phyloP scores from a whole-genome alignment of 2,329 filamentous ascomycete genomes.

The Botryotinia calthae region DNA sequence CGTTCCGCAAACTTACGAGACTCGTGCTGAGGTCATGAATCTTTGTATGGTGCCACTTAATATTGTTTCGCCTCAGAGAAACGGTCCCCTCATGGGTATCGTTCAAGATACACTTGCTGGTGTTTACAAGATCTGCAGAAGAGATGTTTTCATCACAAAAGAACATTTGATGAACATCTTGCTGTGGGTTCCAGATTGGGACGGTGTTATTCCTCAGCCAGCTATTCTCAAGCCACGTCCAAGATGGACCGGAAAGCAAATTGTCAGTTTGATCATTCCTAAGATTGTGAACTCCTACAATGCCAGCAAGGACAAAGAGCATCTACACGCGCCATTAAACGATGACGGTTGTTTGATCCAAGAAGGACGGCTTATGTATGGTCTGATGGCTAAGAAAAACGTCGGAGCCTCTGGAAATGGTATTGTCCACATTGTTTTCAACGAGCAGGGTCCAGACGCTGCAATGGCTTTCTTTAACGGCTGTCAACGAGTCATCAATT shows the following conservation, averaged over 20 bases:
- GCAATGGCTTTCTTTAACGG: slow-evolving; percentile 96
- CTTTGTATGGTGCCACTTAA: slow-evolving; percentile 97
- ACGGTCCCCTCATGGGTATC: slow-evolving; percentile 98
- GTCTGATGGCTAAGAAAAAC: slow-evolving; percentile 88
- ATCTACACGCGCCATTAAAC: slow-evolving; percentile 57
- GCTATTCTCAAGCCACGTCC: slow-evolving; percentile 92
- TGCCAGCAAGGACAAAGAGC: slow-evolving; percentile 54
- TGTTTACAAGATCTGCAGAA: slow-evolving; percentile 92
- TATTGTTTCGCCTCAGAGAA: slow-evolving; percentile 96
- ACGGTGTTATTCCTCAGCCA: slow-evolving; percentile 87
- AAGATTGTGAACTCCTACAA: slow-evolving; percentile 76
- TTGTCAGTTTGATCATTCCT: slow-evolving; percentile 90
- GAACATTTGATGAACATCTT: slow-evolving; percentile 95
- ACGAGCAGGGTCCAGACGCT: slow-evolving; percentile 81
- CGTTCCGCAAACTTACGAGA: slow-evolving; percentile 96
- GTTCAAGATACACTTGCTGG: slow-evolving; percentile 97
- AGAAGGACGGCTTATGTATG: slow-evolving; percentile 85
- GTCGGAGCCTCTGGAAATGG: slow-evolving; percentile 87
- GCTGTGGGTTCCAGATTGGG: slow-evolving; percentile 97
- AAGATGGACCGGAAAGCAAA: slow-evolving; percentile 97
- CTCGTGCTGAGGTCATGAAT: slow-evolving; percentile 88
- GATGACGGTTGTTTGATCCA: slow-evolving; percentile 82
- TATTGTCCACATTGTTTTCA: slow-evolving; percentile 94
- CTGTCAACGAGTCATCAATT: slow-evolving; percentile 89
- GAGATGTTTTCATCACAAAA: slow-evolving; percentile 86